Base-by-base conservation (phyloP, 2,329 filamentous ascomycete genomes). In the Ceratocystis smalleyi region DNA sequence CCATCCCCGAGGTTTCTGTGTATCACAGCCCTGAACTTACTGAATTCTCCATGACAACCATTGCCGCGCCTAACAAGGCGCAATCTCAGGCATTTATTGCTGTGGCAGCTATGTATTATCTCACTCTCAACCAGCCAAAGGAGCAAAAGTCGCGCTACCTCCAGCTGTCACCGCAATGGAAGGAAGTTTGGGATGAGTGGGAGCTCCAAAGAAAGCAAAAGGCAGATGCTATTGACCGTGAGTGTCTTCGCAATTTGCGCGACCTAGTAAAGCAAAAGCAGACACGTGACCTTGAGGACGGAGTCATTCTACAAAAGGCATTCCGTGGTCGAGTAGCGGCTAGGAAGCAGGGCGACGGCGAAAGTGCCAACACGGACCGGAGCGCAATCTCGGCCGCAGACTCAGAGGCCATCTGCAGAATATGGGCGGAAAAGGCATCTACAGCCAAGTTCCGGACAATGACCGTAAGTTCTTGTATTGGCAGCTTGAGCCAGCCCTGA, bases 31-130 rank as follows among this genome's bases (percentile, higher is more conserved):
- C 78, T 43, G 59, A 59, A 15, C 62, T 66, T 10, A 83, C 86
- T 27, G 82, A 77, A 10, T 84, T 94, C 69, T 87, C 85, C 51
- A 96, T 96, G 87, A 78, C 76, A 3, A 79, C 80, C 0, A 74
- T 95, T 54, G 87, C 90, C 10, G 87, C 90, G 0, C 83, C 90
- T 0, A 87, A 90, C 63, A 69, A 79, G 12, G 84, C 85, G 68
- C 91, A 99, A 72, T 95, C 94, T 5, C 91, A 97, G 73, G 86
- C 86, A 1, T 97, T 86, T 69, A 81, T 94, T 51, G 88, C 91
- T 5, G 95, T 91, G 0, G 79, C 83, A 12, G 89, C 88, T 1
- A 76, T 99, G 1, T 96, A 95, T 72, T 80, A 88, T 49, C 79
- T 95, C 0, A 96, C 91, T 68, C 83, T 84, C 1, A 81, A 82